Evolutionary conservation across 352 stramenopile genomes (phyloP), one percentile per base, ranked within the genome.

Genomic region (Aphanomyces cochlioides): DNA sequence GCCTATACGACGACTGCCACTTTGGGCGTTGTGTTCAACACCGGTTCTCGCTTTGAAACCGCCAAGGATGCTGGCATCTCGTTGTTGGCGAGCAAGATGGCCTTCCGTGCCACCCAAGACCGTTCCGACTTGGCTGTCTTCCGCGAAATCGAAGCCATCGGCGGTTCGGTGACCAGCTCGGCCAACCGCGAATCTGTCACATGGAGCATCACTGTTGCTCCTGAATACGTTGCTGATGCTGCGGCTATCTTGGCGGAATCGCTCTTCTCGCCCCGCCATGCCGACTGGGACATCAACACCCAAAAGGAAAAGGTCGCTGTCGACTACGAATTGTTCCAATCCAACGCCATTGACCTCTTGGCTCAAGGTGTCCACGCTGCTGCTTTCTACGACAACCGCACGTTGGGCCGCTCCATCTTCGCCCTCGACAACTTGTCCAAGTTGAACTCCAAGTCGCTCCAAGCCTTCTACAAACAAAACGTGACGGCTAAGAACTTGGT

Each of bases 41-140:
- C 87, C 8, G 87, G 87, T 37, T 73, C 76, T 59, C 81, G 83
- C 66, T 74, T 85, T 65, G 87, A 94, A 75, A 82, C 65, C 37
- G 84, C 92, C 54, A 84, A 86, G 56, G 90, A 78, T 10, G 75
- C 83, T n/a, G 87, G 87, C 38, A 54, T 93, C 17, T 84, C 87
- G 77, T 82, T 92, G 78, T 78, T 95, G 53, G 89, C 89, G 54
- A 75, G 82, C 68, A 90, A 93, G 77, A 85, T 92, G 82, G 85
- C 87, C 40, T 95, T 95, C 83, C 87, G 85, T 53, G 77, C 85
- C 34, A 95, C 87, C 10, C 68, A 83, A 37, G 72, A 37, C 61
- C 87, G 85, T 73, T 93, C 87, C 66, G 87, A 95, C 73, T 77
- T 95, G 73, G 81, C 82, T 48, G 75, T 95, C 45, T 95, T 79